These are phyloP conservation scores for Ceratobasidium sp. DNA, from an alignment of 1,284 basidiomycete genomes.

Conservation along the genomic window DNA sequence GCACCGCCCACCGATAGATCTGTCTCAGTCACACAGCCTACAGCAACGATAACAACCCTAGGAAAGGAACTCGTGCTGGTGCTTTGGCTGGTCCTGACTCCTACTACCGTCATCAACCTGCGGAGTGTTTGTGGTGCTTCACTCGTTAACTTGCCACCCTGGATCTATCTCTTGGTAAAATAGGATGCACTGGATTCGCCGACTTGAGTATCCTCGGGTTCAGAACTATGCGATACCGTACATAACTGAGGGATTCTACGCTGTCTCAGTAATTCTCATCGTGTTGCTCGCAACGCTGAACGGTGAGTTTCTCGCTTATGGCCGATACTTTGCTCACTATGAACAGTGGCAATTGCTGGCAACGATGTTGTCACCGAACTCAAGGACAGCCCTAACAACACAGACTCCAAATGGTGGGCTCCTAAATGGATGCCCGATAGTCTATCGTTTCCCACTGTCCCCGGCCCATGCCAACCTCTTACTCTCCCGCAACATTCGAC, in stretches of 20 bases:
- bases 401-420: constrained; percentile 41
- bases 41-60: constrained; percentile 6
- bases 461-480: constrained; percentile 43
- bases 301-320: not conserved
- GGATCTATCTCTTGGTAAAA: not conserved
- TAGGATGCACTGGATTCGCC: constrained; percentile 24
- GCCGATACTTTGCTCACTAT: not conserved
- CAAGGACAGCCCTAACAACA: constrained; percentile 42
- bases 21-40: constrained; percentile 4
- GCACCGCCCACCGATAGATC: constrained; percentile 12
- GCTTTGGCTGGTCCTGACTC: not conserved
- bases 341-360: constrained; percentile 35
- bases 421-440: constrained; percentile 39
- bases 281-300: constrained; percentile 9
- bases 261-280: constrained; percentile 28
- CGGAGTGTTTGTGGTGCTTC: not conserved
- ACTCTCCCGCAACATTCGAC: constrained; percentile 33
- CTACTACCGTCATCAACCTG: not conserved
- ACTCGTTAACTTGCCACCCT: not conserved
- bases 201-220: constrained; percentile 30
- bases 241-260: constrained; percentile 35
- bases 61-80: not conserved
- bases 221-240: constrained; percentile 39
- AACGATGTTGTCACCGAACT: constrained; percentile 44
- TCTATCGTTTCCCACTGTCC: constrained; percentile 24